A percentile compares a stretch with the other conserved stretches of the same genome.
Evolutionary conservation across 441 rosid genomes (phyloP).

Genomic region (Mallotus repandus): DNA sequence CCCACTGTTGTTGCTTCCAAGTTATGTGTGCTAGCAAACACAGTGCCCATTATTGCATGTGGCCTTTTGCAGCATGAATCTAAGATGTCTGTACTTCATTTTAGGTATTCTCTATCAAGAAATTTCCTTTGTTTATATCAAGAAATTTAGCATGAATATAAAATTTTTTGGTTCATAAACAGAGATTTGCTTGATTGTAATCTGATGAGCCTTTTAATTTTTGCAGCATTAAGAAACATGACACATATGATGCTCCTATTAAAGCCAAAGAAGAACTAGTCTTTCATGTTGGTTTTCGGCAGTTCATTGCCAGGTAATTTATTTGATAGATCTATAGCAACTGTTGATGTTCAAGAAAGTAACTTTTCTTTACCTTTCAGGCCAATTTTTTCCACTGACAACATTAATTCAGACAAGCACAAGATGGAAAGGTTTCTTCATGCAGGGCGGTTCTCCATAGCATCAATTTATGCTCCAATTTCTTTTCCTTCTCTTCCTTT

Average conservation of each 20-base stretch:
- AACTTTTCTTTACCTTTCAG: slow-evolving; percentile 37
- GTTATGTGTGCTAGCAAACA: slow-evolving; percentile 43
- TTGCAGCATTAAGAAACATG: slow-evolving; percentile 82
- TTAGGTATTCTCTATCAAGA: slow-evolving; percentile 52
- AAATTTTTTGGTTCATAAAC: slow-evolving; percentile 9
- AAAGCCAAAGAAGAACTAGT: slow-evolving; percentile 86
- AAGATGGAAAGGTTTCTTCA: slow-evolving; percentile 98
- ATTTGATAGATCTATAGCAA: neutral
- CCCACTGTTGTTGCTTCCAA: slow-evolving; percentile 59
- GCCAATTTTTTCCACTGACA: slow-evolving; percentile 83
- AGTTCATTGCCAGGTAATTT: slow-evolving; percentile 78
- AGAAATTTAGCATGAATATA: neutral
- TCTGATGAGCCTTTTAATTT: slow-evolving; percentile 10
- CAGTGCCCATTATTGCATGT: slow-evolving; percentile 53
- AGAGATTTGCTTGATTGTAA: no score
- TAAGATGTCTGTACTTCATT: slow-evolving; percentile 94
- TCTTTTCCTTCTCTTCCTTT: slow-evolving; percentile 83
- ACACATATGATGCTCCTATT: slow-evolving; percentile 70
- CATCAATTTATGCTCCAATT: slow-evolving; percentile 90
- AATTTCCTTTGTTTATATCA: neutral
- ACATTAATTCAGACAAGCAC: slow-evolving; percentile 75
- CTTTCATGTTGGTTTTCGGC: slow-evolving; percentile 96
- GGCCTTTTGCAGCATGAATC: slow-evolving; percentile 97
- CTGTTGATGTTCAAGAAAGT: slow-evolving; percentile 7
- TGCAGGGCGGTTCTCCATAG: slow-evolving; percentile 69